Evolutionary conservation across 495 filamentous ascomycete species (phyloP).

Genomic region (Evernia prunastri): DNA sequence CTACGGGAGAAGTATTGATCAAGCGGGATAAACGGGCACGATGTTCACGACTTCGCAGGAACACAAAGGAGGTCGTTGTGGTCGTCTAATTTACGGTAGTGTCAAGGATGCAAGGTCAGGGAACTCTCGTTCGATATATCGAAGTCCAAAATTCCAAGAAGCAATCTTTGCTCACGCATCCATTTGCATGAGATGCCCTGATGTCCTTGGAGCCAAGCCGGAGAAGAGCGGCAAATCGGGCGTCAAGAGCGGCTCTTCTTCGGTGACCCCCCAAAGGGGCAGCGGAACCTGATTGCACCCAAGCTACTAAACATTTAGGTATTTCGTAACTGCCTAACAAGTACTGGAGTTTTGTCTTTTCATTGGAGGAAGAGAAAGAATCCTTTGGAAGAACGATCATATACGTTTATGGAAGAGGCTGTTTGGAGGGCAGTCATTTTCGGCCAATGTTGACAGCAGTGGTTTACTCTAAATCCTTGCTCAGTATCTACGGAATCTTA

Average conservation of each 20-base stretch:
- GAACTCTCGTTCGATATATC: no score
- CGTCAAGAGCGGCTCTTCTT: conserved; percentile 1
- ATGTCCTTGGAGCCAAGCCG: not conserved
- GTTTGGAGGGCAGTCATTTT: no score
- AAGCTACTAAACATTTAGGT: no score
- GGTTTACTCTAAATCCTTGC: no score
- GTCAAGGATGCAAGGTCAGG: not conserved
- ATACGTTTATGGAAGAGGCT: no score
- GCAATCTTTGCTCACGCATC: not conserved
- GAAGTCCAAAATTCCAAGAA: not conserved
- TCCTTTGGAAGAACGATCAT: no score
- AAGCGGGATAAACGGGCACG: not conserved
- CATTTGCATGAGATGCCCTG: not conserved
- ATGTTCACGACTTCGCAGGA: not conserved
- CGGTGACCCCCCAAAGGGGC: no score
- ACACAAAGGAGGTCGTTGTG: not conserved
- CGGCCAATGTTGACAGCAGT: no score
- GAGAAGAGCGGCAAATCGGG: not conserved
- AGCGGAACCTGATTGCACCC: not conserved
- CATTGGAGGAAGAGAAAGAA: no score
- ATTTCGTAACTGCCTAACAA: no score
- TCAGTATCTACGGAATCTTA: no score
- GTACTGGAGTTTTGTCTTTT: no score
- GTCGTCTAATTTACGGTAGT: not conserved
- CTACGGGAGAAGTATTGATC: not conserved